Conservation (phyloP, 2,329 filamentous ascomycete genomes). For the Daldinia eschscholtzii region DNA sequence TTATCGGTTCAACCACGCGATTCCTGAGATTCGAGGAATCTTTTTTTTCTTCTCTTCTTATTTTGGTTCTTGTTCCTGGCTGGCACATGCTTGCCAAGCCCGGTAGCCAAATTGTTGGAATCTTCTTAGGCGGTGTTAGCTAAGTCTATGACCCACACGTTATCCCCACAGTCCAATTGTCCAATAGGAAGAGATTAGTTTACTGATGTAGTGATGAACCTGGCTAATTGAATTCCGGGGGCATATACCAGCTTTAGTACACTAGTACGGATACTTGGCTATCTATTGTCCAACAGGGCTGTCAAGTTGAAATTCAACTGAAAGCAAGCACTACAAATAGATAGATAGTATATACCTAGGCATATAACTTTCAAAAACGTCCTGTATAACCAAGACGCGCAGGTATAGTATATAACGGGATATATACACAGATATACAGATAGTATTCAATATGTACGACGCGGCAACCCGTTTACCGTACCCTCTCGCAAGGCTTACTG, state of each 20-base stretch:
- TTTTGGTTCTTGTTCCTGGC: conserved; percentile 18
- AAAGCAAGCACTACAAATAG: background rate
- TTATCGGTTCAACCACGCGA: conserved; percentile 26
- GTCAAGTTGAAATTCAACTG: background rate
- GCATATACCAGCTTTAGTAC: no score
- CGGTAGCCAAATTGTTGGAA: conserved; percentile 35
- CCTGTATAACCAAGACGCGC: background rate
- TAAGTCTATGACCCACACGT: conserved; percentile 7
- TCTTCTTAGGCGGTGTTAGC: conserved; percentile 13
- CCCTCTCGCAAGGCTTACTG: background rate
- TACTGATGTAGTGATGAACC: background rate
- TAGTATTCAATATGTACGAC: background rate
- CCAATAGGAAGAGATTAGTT: conserved; percentile 20
- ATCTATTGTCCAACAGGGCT: no score
- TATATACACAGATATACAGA: conserved; percentile 9
- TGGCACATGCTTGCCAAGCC: conserved; percentile 41
- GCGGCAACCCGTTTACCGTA: background rate
- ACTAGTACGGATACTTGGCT: no score
- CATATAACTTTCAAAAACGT: background rate
- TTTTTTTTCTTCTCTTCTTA: conserved; percentile 11
- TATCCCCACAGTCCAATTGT: conserved; percentile 17
- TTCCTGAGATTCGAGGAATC: conserved; percentile 14
- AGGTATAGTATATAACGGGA: background rate
- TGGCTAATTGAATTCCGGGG: background rate
- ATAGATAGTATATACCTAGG: background rate